Percentiles rank a stretch among this genome's conserved stretches.
Conservation (phyloP, 129 eudicot species). For the Mikania micrantha region DNA sequence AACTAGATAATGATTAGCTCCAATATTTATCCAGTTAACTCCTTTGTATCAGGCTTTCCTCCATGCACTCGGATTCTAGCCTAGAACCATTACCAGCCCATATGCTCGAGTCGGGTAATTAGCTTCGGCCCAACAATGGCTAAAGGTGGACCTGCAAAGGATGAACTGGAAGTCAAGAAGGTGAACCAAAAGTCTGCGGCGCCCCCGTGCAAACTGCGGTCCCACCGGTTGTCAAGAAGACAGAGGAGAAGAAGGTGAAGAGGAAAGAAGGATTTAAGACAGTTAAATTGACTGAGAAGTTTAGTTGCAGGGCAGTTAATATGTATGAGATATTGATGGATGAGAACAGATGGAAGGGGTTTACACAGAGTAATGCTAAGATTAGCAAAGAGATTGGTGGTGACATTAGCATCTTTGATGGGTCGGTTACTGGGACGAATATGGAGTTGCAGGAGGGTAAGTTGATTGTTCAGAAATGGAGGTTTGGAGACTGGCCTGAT, state of each 20-base stretch:
- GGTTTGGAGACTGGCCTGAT: conserved; percentile 95
- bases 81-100: too few relatives aligned
- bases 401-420: conserved; percentile 79
- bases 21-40: too few relatives aligned
- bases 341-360: conserved; percentile 98
- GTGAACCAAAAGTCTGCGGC: too few relatives aligned
- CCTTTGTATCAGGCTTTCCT: too few relatives aligned
- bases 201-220: too few relatives aligned
- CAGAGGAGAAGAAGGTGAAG: conserved; percentile 33
- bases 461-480: conserved; percentile 91
- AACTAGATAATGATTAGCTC: too few relatives aligned
- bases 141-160: too few relatives aligned
- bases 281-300: conserved; percentile 73
- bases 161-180: too few relatives aligned
- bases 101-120: too few relatives aligned
- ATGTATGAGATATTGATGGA: conserved; percentile 94
- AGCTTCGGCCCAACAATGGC: too few relatives aligned
- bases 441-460: conserved; percentile 84
- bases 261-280: conserved; percentile 80
- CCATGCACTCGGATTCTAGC: too few relatives aligned
- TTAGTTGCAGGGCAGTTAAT: conserved; percentile 77
- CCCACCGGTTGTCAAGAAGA: too few relatives aligned
- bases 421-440: conserved; percentile 66
- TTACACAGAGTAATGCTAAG: conserved; percentile 88
- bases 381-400: conserved; percentile 91